Percentiles rank a stretch among this genome's conserved stretches.
These are phyloP conservation scores for Ustilago shanxiensis DNA, from an alignment of 1,284 basidiomycete species.

Conservation along the genomic window DNA sequence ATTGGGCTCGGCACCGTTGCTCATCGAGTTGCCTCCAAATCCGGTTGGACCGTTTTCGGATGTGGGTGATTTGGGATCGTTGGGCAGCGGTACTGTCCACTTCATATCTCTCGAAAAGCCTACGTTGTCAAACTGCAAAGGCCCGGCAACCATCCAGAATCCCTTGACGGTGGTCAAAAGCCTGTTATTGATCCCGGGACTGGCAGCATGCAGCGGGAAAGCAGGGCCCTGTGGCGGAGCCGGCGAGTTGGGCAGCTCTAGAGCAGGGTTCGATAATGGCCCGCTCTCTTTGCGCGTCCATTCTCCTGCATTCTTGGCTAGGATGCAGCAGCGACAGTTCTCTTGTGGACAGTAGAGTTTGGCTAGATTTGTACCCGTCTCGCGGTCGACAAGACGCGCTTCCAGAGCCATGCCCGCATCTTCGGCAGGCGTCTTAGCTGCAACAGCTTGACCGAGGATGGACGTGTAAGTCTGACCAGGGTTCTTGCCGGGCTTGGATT, in stretches of 20 bases:
- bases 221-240: conserved; percentile 44
- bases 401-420: conserved; percentile 64
- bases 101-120: conserved; percentile 63
- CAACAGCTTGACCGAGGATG: conserved; percentile 66
- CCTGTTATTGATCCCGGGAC: conserved; percentile 18
- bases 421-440: conserved; percentile 66
- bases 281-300: conserved; percentile 64
- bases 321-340: conserved; percentile 61
- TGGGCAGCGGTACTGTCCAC: conserved; percentile 53
- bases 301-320: conserved; percentile 53
- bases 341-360: conserved; percentile 67
- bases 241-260: conserved; percentile 54
- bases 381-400: conserved; percentile 64
- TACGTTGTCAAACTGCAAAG: conserved; percentile 67
- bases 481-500: conserved; percentile 43
- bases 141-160: conserved; percentile 62
- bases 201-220: conserved; percentile 36
- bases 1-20: conserved; percentile 12
- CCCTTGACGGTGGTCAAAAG: conserved; percentile 49
- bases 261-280: conserved; percentile 50
- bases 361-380: conserved; percentile 55
- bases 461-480: conserved; percentile 53
- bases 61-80: not conserved
- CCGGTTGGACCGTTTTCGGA: not conserved
- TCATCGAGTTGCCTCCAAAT: conserved; percentile 9